Evolutionary conservation across 148 eudicot species (phyloP).

Genomic region (Polygonum aviculare): DNA sequence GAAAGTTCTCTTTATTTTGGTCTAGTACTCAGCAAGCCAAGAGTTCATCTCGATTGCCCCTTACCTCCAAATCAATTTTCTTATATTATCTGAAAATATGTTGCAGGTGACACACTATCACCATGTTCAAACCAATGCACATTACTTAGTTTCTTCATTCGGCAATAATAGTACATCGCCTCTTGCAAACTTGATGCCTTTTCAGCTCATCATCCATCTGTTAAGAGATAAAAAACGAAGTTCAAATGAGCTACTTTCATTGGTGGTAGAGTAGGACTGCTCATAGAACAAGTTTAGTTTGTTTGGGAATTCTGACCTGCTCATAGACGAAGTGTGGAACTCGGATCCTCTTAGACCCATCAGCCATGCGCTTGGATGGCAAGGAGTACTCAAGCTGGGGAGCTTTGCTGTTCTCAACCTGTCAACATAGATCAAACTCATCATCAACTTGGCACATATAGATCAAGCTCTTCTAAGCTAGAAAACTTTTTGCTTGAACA

Average conservation of each 20-base stretch:
- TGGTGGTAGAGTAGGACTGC: not conserved
- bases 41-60: not conserved
- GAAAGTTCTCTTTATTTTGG: slow-evolving; percentile 2
- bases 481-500: not conserved
- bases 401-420: slow-evolving; percentile 33
- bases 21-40: not conserved
- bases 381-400: slow-evolving; percentile 31
- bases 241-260: not conserved
- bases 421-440: slow-evolving; percentile 5
- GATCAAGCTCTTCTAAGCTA: too few relatives aligned
- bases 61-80: not conserved
- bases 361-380: slow-evolving; percentile 58
- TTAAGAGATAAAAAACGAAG: not conserved
- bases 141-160: slow-evolving; percentile 14
- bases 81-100: not conserved
- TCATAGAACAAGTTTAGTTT: not conserved
- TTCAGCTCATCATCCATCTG: slow-evolving; percentile 26
- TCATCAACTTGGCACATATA: too few relatives aligned
- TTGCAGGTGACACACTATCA: not conserved
- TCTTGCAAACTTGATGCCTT: slow-evolving; percentile 27
- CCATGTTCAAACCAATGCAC: too few relatives aligned
- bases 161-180: slow-evolving; percentile 42
- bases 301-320: slow-evolving; percentile 33
- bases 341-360: slow-evolving; percentile 81
- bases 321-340: slow-evolving; percentile 48